Evolutionary conservation across 768 basidiomycete genomes (phyloP).

Genomic region (Xerocomus potaroensis): DNA sequence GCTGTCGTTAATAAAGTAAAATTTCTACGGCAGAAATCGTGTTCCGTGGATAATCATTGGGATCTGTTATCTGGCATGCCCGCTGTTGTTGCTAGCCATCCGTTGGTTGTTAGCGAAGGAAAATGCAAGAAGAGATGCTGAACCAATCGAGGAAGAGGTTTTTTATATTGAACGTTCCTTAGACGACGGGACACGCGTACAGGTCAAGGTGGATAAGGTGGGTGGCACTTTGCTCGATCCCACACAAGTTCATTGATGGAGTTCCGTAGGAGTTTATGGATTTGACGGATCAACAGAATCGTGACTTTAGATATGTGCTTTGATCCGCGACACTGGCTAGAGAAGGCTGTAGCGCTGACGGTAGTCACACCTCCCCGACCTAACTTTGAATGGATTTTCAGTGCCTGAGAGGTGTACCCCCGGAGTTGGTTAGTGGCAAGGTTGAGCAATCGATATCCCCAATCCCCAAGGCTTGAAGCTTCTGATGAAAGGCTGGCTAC

Average conservation of each 20-base stretch:
- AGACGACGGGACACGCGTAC: slow-evolving; percentile 49
- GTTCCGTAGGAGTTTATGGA: slow-evolving; percentile 59
- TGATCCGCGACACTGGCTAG: too few species aligned
- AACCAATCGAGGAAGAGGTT: slow-evolving; percentile 54
- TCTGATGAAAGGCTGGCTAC: too few species aligned
- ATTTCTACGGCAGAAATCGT: slow-evolving; percentile 46
- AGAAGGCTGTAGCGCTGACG: too few species aligned
- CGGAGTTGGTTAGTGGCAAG: too few species aligned
- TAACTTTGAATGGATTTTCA: too few species aligned
- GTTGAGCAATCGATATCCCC: too few species aligned
- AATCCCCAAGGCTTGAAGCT: too few species aligned
- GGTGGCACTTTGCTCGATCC: not conserved
- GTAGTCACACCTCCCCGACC: too few species aligned
- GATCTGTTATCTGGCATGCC: slow-evolving; percentile 54
- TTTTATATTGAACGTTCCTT: slow-evolving; percentile 52
- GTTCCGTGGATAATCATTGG: slow-evolving; percentile 78
- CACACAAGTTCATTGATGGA: not conserved
- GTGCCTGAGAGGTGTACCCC: too few species aligned
- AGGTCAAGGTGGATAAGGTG: slow-evolving; percentile 66
- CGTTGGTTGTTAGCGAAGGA: slow-evolving; percentile 52
- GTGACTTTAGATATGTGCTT: slow-evolving; percentile 69
- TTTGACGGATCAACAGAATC: slow-evolving; percentile 67
- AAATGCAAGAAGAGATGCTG: slow-evolving; percentile 60
- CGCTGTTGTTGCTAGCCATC: slow-evolving; percentile 44
- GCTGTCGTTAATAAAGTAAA: not conserved